Base-by-base conservation (phyloP, 441 rosid species). In the Cnidoscolus chayamansa region DNA sequence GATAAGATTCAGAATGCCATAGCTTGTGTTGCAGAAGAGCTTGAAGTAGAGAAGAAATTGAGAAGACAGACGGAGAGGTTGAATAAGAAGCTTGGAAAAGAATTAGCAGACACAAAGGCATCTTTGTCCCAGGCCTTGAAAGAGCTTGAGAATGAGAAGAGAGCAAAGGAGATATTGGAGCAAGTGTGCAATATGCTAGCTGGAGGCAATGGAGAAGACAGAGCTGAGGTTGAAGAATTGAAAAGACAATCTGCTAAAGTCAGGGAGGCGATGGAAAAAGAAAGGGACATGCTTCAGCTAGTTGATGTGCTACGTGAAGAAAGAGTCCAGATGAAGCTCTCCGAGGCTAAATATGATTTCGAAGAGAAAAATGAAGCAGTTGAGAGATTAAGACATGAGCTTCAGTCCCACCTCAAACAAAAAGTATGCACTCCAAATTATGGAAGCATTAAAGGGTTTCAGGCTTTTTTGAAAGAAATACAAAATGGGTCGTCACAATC, bases 251-350 rank as follows among this genome's bases (percentile, higher is more conserved):
- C 94, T 0, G 86, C 65, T 40, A 83, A 84, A 72, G 86, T 80
- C 12, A 65, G 82, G 63, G 84, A 85, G 65, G 96, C 91, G 73
- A 85, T 91, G 50, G 98, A 91, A 79, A 86, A 87, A 80, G 98
- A 94, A 75, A 85, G 98, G 80, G 90, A 89, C 75, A 94, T 94
- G 97, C 88, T 94, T 83, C 96, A 86, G 74, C 78, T 94, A 5
- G 98, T 96, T 5, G 98, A 91, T 79, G 91, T 89, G 17, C 74
- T 90, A 79, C 88, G 97, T 0, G 96, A 94, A 82, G 97, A 94
- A 81, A 82, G 97, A 70, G 92, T 94, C 59, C 97, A 91, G 81
- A 94, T 94, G 98, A 94, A 94, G 84, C 92, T 94, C 0, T 84
- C 83, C 0, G 98, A 94, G 48, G 97, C 98, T 0, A 90, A 79